phyloP scores from a whole-genome alignment of 306 rosid species.

The Gleditsia sinensis region DNA sequence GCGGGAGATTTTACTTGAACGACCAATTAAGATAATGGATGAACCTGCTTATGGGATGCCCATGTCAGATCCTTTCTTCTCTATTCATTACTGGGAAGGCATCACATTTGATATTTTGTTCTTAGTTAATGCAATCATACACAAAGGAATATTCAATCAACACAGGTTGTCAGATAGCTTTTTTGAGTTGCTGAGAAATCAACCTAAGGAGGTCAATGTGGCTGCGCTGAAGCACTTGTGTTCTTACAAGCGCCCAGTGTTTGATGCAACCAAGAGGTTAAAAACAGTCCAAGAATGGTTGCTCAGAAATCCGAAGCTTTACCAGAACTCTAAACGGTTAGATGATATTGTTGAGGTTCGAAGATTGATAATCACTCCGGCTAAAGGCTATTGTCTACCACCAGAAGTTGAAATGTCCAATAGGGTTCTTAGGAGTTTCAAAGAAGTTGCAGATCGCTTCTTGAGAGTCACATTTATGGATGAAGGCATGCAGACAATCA shows the following conservation, averaged over 20 bases:
- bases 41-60: slow-evolving; percentile 58
- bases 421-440: slow-evolving; percentile 64
- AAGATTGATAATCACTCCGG: slow-evolving; percentile 63
- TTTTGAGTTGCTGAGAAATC: slow-evolving; percentile 49
- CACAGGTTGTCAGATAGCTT: slow-evolving; percentile 52
- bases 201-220: slow-evolving; percentile 51
- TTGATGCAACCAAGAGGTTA: slow-evolving; percentile 49
- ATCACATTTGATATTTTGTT: slow-evolving; percentile 54
- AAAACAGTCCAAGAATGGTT: slow-evolving; percentile 60
- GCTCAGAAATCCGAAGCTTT: slow-evolving; percentile 55
- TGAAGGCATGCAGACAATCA: slow-evolving; percentile 67
- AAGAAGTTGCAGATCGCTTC: slow-evolving; percentile 58
- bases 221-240: slow-evolving; percentile 62
- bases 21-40: slow-evolving; percentile 37
- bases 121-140: slow-evolving; percentile 59
- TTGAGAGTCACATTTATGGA: slow-evolving; percentile 72
- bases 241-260: slow-evolving; percentile 47
- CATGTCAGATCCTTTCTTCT: slow-evolving; percentile 51
- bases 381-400: slow-evolving; percentile 65
- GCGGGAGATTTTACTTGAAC: slow-evolving; percentile 18
- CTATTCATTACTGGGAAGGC: slow-evolving; percentile 38
- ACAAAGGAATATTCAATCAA: slow-evolving; percentile 61
- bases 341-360: slow-evolving; percentile 61
- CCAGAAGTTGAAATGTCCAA: slow-evolving; percentile 73
- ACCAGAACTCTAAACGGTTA: slow-evolving; percentile 41